Evolutionary conservation across 768 basidiomycete species (phyloP), one percentile per base, ranked within the genome.

Genomic region (Auriculariales sp.): DNA sequence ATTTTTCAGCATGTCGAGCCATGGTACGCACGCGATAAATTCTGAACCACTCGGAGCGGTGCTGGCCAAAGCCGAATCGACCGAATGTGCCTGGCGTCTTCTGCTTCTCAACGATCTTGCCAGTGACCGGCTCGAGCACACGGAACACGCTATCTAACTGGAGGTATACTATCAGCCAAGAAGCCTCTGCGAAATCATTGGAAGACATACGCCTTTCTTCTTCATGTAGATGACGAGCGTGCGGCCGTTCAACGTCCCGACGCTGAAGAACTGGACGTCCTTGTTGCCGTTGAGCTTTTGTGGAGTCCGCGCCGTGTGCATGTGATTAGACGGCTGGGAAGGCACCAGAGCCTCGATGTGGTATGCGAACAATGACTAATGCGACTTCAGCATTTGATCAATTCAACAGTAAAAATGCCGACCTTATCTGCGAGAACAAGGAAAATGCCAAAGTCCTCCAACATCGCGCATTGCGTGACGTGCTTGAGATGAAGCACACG

Each of bases 321-420:
- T 67, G 49, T 73, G 79, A 4, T 57, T 53, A 36, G 79, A 74
- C 6, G 79, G 79, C 0, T 83, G 79, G 2, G 91, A 86, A 0
- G 94, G 94, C 5, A 98, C 92, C 28, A 99, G 75, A 0, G 93
- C 92, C 64, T 99, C 94, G 46, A 98, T 92, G 55, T 91, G 89
- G 58, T 93, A 92, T 1, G 94, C 93, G 53, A 95, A 89, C 2
- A 97, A 69, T 0, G 83, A 82, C 82, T 89, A 54, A 12, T 32
- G 32, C 12, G n/a, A 14, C n/a, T 31, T 19, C 6, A 29, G 42
- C 32, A 12, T 31, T 30, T 30, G 45, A 31, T 33, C 35, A 12
- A 28, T 48, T 22, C 19, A 24, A 24, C 30, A 28, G 22, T 39
- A n/a, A 30, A 28, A 29, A 10, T 4, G 25, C 55, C 48, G 45